phyloP scores from a whole-genome alignment of 345 rosid species.

The Euphorbia pulcherrima region DNA sequence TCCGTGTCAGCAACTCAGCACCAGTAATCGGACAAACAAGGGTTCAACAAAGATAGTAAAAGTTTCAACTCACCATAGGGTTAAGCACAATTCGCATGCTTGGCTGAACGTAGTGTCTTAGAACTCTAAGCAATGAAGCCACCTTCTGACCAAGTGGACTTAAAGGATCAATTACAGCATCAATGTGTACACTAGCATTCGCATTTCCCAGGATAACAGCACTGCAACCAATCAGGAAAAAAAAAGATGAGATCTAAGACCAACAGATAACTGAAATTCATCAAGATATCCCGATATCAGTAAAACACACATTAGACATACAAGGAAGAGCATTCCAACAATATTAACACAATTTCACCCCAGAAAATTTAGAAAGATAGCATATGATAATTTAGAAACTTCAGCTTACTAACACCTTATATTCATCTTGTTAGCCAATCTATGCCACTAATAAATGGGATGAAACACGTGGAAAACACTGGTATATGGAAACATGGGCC shows the following conservation, averaged over 20 bases:
- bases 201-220: constrained; percentile 73
- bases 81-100: constrained; percentile 92
- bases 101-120: constrained; percentile 69
- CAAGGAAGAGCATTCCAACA: neutral
- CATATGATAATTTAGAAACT: neutral
- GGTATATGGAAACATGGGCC: neutral
- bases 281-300: neutral
- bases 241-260: constrained; percentile 9
- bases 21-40: neutral
- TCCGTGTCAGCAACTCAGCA: neutral
- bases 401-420: neutral
- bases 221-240: constrained; percentile 42
- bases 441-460: neutral
- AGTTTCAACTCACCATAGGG: constrained; percentile 71
- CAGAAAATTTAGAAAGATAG: neutral
- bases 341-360: neutral
- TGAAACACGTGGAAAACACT: neutral
- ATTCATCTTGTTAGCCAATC: neutral
- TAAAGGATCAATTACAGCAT: constrained; percentile 92
- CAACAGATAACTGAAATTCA: neutral
- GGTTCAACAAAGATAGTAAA: neutral
- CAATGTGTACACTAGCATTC: constrained; percentile 77
- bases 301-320: constrained; percentile 6
- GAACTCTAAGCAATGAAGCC: constrained; percentile 72
- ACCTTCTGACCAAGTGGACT: constrained; percentile 90